A percentile compares a stretch with the other conserved stretches of the same genome.
phyloP scores from a whole-genome alignment of 2,329 filamentous ascomycete species.

The Exophiala sp. region DNA sequence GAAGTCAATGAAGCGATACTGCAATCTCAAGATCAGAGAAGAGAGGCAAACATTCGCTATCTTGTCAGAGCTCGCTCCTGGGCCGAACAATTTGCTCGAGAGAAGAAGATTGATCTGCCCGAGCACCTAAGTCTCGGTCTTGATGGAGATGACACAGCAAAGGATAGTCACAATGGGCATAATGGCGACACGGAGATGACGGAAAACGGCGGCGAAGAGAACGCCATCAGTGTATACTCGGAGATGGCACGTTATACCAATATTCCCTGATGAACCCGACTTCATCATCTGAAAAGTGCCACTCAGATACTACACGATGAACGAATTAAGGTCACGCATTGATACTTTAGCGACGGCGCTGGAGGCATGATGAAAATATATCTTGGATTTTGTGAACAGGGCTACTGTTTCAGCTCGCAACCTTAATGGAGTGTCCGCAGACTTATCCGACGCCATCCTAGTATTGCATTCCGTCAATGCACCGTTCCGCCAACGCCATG shows the following conservation, averaged over 20 bases:
- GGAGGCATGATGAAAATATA: not conserved
- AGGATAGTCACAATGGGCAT: conserved; percentile 20
- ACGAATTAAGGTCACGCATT: not conserved
- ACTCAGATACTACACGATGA: not conserved
- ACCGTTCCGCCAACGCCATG: conserved; percentile 1
- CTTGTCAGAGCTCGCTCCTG: conserved; percentile 78
- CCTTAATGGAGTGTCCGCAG: not conserved
- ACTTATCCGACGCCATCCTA: not conserved
- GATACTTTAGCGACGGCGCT: conserved; percentile 9
- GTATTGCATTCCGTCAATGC: not conserved
- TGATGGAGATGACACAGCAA: conserved; percentile 25
- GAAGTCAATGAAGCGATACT: conserved; percentile 87
- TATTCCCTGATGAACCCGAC: conserved; percentile 11
- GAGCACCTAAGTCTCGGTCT: conserved; percentile 43
- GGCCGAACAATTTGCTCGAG: conserved; percentile 60
- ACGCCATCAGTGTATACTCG: conserved; percentile 7
- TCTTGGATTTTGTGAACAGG: not conserved
- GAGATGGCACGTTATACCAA: conserved; percentile 23
- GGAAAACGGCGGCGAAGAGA: conserved; percentile 19
- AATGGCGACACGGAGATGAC: conserved; percentile 28
- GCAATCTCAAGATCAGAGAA: conserved; percentile 61
- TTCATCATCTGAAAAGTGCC: not conserved
- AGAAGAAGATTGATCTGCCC: conserved; percentile 43
- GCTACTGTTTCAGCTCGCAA: not conserved
- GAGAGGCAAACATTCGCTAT: conserved; percentile 74